Base-by-base conservation (phyloP, 768 basidiomycete genomes). In the Lactifluus subvellereus region DNA sequence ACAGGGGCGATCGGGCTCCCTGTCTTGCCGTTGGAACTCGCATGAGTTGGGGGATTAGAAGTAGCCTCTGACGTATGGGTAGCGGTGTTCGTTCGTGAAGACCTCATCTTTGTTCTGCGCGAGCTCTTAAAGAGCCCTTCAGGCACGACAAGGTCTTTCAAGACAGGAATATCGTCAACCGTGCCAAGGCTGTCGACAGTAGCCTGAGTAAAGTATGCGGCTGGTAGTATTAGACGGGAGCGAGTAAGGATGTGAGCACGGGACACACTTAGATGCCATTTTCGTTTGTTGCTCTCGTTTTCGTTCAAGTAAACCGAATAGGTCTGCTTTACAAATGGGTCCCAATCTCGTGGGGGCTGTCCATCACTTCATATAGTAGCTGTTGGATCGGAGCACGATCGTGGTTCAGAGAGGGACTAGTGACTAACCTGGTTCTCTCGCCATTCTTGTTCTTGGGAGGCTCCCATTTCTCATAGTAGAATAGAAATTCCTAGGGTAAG, bases 131-230 rank as follows among this genome's bases (percentile, higher is more conserved):
- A 92, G 80, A 85, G 85, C 18, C 87, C 88, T 38, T 88, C 86
- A 47, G 89, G 90, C 18, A 91, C 86, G 49, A 73, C 72, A 20
- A 85, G 74, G 72, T 87, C 83, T 47, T 85, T 84, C 64, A 91
- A 78, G 54, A 82, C 83, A 30, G 78, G 83, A 69, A 91, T 81
- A 54, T 78, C 81, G 72, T 90, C 88, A 54, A 91, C 83, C 42
- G 87, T 90, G 66, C 80, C 78, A 47, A 92, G 82, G 59, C 79
- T 79, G 71, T 89, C 86, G 62, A 91, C 76, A 60, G 81, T 87
- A 69, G 84, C 84, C 69, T 89, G 89, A 68, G 87, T 90, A 73
- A 90, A 92, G 78, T 92, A 92, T 52, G 90, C 89, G 64, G 90
- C 90, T 92, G 70, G 8, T 2, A 54, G 56, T 22, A 53, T 59